A percentile compares a stretch with the other conserved stretches of the same genome.
Evolutionary conservation across 2,329 filamentous ascomycete genomes (phyloP).

Genomic region (Anthostomella pinea): DNA sequence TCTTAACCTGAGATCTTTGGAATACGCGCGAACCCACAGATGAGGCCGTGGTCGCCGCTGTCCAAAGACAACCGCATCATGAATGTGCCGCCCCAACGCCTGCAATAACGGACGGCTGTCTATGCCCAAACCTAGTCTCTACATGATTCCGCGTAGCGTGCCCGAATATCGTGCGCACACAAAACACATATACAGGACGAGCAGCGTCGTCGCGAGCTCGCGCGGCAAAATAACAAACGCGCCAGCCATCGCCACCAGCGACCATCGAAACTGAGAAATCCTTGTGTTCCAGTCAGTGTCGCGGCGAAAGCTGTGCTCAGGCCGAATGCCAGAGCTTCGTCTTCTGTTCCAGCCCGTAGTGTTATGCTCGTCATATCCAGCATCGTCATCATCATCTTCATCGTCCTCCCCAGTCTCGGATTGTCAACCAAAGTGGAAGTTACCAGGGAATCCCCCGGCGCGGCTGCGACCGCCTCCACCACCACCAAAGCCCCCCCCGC

Average conservation of each 20-base stretch:
- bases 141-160: conserved; percentile 25
- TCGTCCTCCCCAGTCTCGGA: conserved; percentile 32
- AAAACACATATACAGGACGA: conserved; percentile 32
- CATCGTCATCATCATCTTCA: conserved; percentile 29
- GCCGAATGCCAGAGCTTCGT: conserved; percentile 10
- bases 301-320: conserved; percentile 10
- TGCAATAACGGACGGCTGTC: conserved; percentile 27
- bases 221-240: conserved; percentile 31
- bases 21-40: too few relatives aligned
- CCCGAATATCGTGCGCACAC: conserved; percentile 28
- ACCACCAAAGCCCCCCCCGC: conserved; percentile 33
- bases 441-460: conserved; percentile 43
- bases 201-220: conserved; percentile 28
- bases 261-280: conserved; percentile 29
- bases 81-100: conserved; percentile 27
- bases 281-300: conserved; percentile 21
- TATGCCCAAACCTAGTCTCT: conserved; percentile 25
- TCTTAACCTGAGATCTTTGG: too few relatives aligned
- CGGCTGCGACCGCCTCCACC: conserved; percentile 48
- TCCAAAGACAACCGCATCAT: too few relatives aligned
- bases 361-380: conserved; percentile 29
- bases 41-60: too few relatives aligned
- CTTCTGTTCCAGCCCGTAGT: conserved; percentile 16
- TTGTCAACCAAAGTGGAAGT: conserved; percentile 58
- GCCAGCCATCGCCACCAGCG: conserved; percentile 24